phyloP scores from a whole-genome alignment of 495 filamentous ascomycete species.

The Chlorociboria aeruginascens region DNA sequence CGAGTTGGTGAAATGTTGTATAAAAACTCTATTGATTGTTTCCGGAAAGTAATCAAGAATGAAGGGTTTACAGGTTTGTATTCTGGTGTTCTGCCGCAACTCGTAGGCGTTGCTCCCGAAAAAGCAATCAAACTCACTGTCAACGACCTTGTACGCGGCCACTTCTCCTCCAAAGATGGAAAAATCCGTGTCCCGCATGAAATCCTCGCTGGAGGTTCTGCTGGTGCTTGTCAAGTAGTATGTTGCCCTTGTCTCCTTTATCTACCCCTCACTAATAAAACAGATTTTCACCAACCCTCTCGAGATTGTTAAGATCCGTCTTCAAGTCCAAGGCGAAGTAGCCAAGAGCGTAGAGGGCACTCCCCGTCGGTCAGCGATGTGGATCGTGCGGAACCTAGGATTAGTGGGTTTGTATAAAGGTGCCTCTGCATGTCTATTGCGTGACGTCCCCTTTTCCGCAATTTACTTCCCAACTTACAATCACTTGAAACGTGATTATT shows the following conservation, averaged over 20 bases:
- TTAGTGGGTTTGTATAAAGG: slow-evolving; percentile 96
- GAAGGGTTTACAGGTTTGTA: slow-evolving; percentile 86
- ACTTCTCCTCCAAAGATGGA: slow-evolving; percentile 64
- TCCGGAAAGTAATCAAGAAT: slow-evolving; percentile 80
- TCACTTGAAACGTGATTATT: slow-evolving; percentile 86
- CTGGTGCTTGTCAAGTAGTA: slow-evolving; percentile 94
- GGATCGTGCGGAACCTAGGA: slow-evolving; percentile 93
- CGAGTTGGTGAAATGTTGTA: slow-evolving; percentile 80
- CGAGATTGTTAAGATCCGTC: slow-evolving; percentile 97
- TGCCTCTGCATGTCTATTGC: slow-evolving; percentile 87
- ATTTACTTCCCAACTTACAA: slow-evolving; percentile 98
- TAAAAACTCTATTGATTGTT: slow-evolving; percentile 93
- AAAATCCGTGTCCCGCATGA: slow-evolving; percentile 63
- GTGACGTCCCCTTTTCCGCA: slow-evolving; percentile 93
- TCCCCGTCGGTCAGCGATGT: slow-evolving; percentile 82
- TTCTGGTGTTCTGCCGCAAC: slow-evolving; percentile 85
- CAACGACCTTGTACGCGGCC: slow-evolving; percentile 78
- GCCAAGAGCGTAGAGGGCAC: slow-evolving; percentile 76
- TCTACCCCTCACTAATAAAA: background rate
- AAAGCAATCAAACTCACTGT: slow-evolving; percentile 99
- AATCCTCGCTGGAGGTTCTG: slow-evolving; percentile 77
- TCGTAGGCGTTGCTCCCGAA: slow-evolving; percentile 94
- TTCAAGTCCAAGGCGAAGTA: slow-evolving; percentile 95
- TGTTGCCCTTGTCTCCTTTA: slow-evolving; percentile 25
- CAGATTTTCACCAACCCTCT: slow-evolving; percentile 94